These are phyloP conservation scores for Pythium aphanidermatum DNA, from an alignment of 352 stramenopile species.

Conservation along the genomic window DNA sequence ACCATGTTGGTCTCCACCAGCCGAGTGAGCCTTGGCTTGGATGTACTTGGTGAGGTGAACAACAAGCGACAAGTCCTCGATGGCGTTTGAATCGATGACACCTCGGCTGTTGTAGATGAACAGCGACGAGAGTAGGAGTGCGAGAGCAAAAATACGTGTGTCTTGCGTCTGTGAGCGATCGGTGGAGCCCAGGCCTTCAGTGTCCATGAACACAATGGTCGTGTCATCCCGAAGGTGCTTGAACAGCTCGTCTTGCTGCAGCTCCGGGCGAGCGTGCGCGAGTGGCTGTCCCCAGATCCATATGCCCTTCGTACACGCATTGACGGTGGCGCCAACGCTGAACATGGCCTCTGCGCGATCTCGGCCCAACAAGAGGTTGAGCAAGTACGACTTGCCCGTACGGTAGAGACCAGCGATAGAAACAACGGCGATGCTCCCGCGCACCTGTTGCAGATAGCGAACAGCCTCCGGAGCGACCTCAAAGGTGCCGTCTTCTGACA, in stretches of 20 bases:
- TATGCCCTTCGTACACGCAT: constrained; percentile 89
- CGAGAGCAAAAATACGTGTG: constrained; percentile 87
- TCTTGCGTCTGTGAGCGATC: constrained; percentile 86
- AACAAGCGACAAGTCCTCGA: constrained; percentile 88
- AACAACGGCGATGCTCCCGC: constrained; percentile 74
- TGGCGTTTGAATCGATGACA: constrained; percentile 86
- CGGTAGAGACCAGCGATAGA: constrained; percentile 84
- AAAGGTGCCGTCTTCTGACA: constrained; percentile 63
- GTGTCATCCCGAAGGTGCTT: constrained; percentile 48
- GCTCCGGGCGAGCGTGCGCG: constrained; percentile 44
- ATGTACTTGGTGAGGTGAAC: constrained; percentile 90
- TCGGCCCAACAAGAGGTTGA: constrained; percentile 74
- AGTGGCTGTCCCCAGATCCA: constrained; percentile 88
- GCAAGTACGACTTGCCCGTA: constrained; percentile 88
- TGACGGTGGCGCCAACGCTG: constrained; percentile 62
- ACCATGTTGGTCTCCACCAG: too few species aligned
- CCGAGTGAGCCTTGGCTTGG: too few species aligned
- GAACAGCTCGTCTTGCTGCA: constrained; percentile 18
- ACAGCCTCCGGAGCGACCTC: constrained; percentile 50
- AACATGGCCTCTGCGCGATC: constrained; percentile 60
- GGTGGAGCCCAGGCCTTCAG: constrained; percentile 81
- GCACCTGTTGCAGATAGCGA: constrained; percentile 53
- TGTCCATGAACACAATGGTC: constrained; percentile 84
- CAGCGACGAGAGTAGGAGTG: constrained; percentile 76
- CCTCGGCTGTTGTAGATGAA: constrained; percentile 91